Conservation (phyloP, 2,329 filamentous ascomycete genomes). For the Gliomastix tumulicola region DNA sequence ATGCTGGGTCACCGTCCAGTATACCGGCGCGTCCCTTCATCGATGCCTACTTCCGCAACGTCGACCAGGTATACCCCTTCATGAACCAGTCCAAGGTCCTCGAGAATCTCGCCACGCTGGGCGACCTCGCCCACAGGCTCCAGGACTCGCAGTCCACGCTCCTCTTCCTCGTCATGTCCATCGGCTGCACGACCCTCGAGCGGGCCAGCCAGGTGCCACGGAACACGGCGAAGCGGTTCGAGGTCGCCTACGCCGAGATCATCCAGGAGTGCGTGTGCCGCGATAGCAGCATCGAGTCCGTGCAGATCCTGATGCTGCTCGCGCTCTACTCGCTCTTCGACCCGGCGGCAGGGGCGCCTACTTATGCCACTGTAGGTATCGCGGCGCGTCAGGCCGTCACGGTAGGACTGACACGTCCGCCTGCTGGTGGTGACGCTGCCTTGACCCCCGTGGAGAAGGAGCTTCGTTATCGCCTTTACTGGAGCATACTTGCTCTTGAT, state of each 20-base stretch:
- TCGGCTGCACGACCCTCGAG: constrained; percentile 35
- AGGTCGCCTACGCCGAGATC: constrained; percentile 29
- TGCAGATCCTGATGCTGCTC: constrained; percentile 32
- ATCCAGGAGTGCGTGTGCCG: constrained; percentile 29
- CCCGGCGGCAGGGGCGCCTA: constrained; percentile 26
- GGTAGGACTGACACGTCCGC: constrained; percentile 24
- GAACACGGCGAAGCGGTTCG: constrained; percentile 23
- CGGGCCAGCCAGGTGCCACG: constrained; percentile 30
- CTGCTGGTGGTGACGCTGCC: constrained; percentile 14
- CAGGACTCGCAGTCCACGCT: constrained; percentile 23
- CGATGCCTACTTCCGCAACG: constrained; percentile 36
- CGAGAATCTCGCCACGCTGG: constrained; percentile 9
- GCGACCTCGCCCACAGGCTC: constrained; percentile 4
- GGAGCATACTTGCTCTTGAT: constrained; percentile 37
- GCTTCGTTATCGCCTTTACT: constrained; percentile 30
- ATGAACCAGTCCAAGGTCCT: constrained; percentile 24
- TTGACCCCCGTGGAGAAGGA: constrained; percentile 16
- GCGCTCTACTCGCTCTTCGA: constrained; percentile 36
- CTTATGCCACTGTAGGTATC: constrained; percentile 31
- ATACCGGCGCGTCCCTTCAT: too few species aligned
- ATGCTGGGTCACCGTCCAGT: too few species aligned
- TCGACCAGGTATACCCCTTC: constrained; percentile 37
- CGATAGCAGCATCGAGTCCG: constrained; percentile 25
- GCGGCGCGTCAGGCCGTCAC: constrained; percentile 29
- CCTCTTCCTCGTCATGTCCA: constrained; percentile 36